A percentile compares a stretch with the other conserved stretches of the same genome.
These are phyloP conservation scores for Nothopassalora personata DNA, from an alignment of 2,329 filamentous ascomycete genomes.

Conservation along the genomic window DNA sequence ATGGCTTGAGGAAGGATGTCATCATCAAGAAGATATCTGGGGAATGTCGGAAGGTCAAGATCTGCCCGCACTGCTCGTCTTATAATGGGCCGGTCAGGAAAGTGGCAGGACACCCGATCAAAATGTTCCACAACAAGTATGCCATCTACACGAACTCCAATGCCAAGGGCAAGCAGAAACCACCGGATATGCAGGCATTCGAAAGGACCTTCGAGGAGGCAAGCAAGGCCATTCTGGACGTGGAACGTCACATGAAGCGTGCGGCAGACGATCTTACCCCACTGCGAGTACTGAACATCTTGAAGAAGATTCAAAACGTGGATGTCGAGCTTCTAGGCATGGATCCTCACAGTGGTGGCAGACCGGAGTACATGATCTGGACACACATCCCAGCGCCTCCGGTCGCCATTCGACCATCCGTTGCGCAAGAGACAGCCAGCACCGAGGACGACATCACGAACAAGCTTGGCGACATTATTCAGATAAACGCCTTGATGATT, in stretches of 20 bases:
- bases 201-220: slow-evolving; percentile 80
- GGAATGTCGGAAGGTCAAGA: slow-evolving; percentile 80
- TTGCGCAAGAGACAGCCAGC: slow-evolving; percentile 85
- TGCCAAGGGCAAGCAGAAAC: slow-evolving; percentile 75
- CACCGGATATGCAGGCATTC: slow-evolving; percentile 75
- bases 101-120: slow-evolving; percentile 72
- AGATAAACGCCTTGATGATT: slow-evolving; percentile 81
- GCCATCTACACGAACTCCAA: slow-evolving; percentile 82
- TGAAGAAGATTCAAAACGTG: slow-evolving; percentile 75
- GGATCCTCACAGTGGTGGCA: slow-evolving; percentile 69
- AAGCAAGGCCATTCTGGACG: slow-evolving; percentile 68
- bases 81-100: slow-evolving; percentile 92
- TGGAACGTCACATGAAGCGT: slow-evolving; percentile 87
- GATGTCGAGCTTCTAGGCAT: slow-evolving; percentile 91
- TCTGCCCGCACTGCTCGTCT: slow-evolving; percentile 72
- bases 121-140: slow-evolving; percentile 92
- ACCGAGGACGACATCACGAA: slow-evolving; percentile 96
- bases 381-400: slow-evolving; percentile 91
- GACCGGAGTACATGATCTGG: slow-evolving; percentile 97
- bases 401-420: slow-evolving; percentile 88
- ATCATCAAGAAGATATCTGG: slow-evolving; percentile 85
- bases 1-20: slow-evolving; percentile 77
- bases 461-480: slow-evolving; percentile 93
- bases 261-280: slow-evolving; percentile 94
- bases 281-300: slow-evolving; percentile 79